Percentiles rank a stretch among this genome's conserved stretches.
These are phyloP conservation scores for Akanthomyces lecanii DNA, from an alignment of 2,329 filamentous ascomycete genomes.

Conservation along the genomic window DNA sequence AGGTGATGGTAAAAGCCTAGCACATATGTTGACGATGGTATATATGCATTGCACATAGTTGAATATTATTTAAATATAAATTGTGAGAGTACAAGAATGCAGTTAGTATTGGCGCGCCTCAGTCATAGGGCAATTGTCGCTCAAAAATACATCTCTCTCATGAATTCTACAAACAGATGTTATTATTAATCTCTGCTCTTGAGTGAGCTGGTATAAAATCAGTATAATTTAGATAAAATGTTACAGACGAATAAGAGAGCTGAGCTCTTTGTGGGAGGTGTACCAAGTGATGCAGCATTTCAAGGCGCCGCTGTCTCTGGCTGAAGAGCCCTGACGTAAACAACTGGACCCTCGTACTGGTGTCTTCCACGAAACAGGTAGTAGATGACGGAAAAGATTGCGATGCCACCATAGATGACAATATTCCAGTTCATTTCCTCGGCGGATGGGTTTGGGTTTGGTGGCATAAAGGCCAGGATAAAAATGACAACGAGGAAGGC, in stretches of 20 bases:
- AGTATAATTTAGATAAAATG: neutral
- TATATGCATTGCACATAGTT: neutral
- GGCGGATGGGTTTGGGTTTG: slow-evolving; percentile 31
- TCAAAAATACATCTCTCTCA: too few relatives aligned
- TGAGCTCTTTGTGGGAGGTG: neutral
- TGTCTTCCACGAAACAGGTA: slow-evolving; percentile 30
- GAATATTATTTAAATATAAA: neutral
- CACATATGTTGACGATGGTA: neutral
- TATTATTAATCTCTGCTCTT: too few relatives aligned
- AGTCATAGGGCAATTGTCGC: too few relatives aligned
- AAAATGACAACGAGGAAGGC: slow-evolving; percentile 42
- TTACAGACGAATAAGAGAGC: neutral
- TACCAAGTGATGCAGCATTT: neutral
- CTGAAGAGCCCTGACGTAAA: slow-evolving; percentile 16
- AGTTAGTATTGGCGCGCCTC: too few relatives aligned
- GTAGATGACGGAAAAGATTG: slow-evolving; percentile 36
- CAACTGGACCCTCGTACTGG: slow-evolving; percentile 18
- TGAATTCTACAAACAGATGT: too few relatives aligned
- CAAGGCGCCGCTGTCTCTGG: neutral
- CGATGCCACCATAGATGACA: slow-evolving; percentile 39
- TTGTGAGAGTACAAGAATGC: too few relatives aligned
- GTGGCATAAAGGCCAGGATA: slow-evolving; percentile 47
- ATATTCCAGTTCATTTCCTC: slow-evolving; percentile 47
- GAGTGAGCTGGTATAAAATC: too few relatives aligned
- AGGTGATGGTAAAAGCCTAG: neutral